phyloP scores from a whole-genome alignment of 208 protist genomes.

The Ichthyophonus hoferi region DNA sequence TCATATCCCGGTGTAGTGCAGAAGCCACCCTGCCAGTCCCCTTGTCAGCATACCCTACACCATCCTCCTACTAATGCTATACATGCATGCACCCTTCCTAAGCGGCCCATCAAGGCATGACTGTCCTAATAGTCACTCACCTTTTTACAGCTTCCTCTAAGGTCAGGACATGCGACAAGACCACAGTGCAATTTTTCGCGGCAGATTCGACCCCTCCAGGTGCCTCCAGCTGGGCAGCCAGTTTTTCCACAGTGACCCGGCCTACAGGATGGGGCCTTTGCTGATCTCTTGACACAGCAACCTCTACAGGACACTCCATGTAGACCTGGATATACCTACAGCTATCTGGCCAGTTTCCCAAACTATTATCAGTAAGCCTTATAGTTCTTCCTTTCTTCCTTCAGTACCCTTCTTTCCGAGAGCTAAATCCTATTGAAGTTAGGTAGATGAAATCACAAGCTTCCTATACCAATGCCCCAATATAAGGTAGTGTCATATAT shows the following conservation, averaged over 20 bases:
- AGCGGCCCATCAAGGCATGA: background rate
- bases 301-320: background rate
- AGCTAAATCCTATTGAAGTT: too few species aligned
- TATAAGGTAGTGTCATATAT: too few species aligned
- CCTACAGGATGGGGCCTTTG: background rate
- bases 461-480: too few species aligned
- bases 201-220: background rate
- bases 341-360: too few species aligned
- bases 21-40: too few species aligned
- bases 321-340: background rate
- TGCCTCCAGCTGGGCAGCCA: background rate
- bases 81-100: too few species aligned
- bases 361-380: too few species aligned
- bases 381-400: too few species aligned
- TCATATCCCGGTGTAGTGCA: background rate
- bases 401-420: too few species aligned
- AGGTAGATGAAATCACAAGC: too few species aligned
- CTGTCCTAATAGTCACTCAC: background rate
- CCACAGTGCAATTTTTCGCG: background rate
- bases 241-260: background rate
- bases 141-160: background rate
- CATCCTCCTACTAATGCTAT: too few species aligned
- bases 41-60: background rate
- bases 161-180: background rate
- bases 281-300: background rate